Percentiles rank a stretch among this genome's conserved stretches.
These are phyloP conservation scores for Trichosporon coremiiforme DNA, from an alignment of 1,284 basidiomycete species.

Conservation along the genomic window DNA sequence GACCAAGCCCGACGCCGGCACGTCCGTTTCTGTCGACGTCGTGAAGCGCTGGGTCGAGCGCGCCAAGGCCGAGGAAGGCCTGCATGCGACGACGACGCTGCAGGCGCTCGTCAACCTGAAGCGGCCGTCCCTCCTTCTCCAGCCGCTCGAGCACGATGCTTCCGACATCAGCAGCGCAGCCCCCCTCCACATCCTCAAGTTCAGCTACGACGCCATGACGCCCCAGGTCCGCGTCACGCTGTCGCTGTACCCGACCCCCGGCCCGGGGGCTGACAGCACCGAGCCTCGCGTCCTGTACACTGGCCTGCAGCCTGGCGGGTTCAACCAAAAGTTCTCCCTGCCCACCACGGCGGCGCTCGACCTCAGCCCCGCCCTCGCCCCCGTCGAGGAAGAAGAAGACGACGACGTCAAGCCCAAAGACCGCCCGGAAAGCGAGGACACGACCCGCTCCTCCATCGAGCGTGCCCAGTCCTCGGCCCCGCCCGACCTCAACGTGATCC, in stretches of 20 bases:
- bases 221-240: conserved; percentile 76
- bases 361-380: conserved; percentile 44
- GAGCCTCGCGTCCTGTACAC: conserved; percentile 68
- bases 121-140: conserved; percentile 73
- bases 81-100: conserved; percentile 81
- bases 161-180: conserved; percentile 16
- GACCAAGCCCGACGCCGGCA: conserved; percentile 43
- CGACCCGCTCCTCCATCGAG: conserved; percentile 35
- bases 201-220: conserved; percentile 84
- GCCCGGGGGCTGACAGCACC: conserved; percentile 54
- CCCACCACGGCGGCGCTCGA: conserved; percentile 64
- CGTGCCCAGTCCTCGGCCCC: conserved; percentile 30
- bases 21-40: conserved; percentile 70
- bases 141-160: conserved; percentile 62
- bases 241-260: conserved; percentile 68
- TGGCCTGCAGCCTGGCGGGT: conserved; percentile 74
- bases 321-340: conserved; percentile 69
- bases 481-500: conserved; percentile 40
- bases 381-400: conserved; percentile 26
- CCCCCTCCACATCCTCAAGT: conserved; percentile 70
- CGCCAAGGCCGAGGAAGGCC: conserved; percentile 68
- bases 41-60: conserved; percentile 79
- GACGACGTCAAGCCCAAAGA: conserved; percentile 25
- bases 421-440: conserved; percentile 33
- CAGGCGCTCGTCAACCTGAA: conserved; percentile 90